Conservation (phyloP, 75 land plant genomes). For the Sequoiadendron giganteum region DNA sequence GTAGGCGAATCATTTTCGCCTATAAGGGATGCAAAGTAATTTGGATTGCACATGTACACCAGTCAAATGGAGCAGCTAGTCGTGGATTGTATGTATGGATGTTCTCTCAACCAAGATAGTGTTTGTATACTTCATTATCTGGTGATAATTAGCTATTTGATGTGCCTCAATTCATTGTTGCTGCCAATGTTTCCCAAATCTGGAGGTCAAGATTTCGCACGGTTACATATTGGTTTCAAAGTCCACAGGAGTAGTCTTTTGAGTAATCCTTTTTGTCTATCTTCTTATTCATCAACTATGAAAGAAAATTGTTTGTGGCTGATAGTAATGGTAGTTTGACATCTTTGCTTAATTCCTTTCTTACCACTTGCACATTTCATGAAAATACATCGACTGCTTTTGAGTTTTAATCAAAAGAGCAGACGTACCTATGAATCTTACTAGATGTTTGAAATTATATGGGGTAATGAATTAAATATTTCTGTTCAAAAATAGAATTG, state of each 20-base stretch:
- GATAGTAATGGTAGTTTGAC: neutral
- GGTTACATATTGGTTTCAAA: neutral
- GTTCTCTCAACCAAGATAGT: neutral
- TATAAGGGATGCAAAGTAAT: slow-evolving; percentile 3
- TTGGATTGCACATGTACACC: slow-evolving; percentile 1
- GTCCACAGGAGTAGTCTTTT: neutral
- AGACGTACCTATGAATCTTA: neutral
- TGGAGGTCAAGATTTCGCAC: neutral
- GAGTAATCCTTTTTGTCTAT: neutral
- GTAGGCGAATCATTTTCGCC: neutral
- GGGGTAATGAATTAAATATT: neutral
- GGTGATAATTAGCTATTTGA: slow-evolving; percentile 1
- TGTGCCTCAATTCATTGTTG: slow-evolving; percentile 2
- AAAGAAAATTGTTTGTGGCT: neutral
- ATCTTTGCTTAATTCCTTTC: neutral
- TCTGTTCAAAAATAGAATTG: neutral
- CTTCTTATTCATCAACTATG: neutral
- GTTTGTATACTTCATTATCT: neutral
- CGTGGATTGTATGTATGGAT: neutral
- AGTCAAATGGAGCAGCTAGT: neutral
- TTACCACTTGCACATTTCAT: neutral
- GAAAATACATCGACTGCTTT: neutral
- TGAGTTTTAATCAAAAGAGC: too few species aligned
- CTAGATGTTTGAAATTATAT: neutral
- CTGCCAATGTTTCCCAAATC: neutral